These are phyloP conservation scores for Ilyonectria destructans DNA, from an alignment of 2,329 filamentous ascomycete genomes.

Conservation along the genomic window DNA sequence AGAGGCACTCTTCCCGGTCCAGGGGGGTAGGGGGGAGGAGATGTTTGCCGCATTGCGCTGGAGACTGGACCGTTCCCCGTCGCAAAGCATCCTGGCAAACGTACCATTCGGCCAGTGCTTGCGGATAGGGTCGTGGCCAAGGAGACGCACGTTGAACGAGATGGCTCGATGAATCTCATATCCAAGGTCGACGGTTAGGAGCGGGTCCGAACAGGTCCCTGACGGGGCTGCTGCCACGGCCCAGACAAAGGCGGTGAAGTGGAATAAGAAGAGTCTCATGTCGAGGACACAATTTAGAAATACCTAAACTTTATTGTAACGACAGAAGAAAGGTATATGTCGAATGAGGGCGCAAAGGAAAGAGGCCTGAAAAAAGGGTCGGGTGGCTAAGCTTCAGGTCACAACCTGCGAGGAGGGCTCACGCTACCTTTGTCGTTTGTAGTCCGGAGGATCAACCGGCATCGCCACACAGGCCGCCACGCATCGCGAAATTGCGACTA, in stretches of 20 bases:
- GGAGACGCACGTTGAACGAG: slow-evolving; percentile 6
- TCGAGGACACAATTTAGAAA: not conserved
- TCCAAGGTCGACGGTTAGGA: slow-evolving; percentile 14
- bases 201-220: not conserved
- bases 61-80: not conserved
- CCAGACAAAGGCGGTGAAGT: not conserved
- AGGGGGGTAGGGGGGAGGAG: slow-evolving; percentile 10
- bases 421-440: not conserved
- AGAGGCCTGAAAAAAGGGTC: no score
- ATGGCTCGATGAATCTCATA: slow-evolving; percentile 16
- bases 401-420: no score
- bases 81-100: not conserved
- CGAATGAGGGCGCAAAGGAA: no score
- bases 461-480: not conserved
- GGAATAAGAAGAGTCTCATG: not conserved
- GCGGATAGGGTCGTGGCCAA: not conserved
- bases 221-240: not conserved
- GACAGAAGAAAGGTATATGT: no score
- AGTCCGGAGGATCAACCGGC: not conserved
- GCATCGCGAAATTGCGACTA: not conserved
- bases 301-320: no score
- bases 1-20: slow-evolving; percentile 6
- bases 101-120: slow-evolving; percentile 6
- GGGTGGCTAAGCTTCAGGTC: no score
- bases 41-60: not conserved